Evolutionary conservation across 768 basidiomycete species (phyloP).

Genomic region (Tylopilus subfusipes): DNA sequence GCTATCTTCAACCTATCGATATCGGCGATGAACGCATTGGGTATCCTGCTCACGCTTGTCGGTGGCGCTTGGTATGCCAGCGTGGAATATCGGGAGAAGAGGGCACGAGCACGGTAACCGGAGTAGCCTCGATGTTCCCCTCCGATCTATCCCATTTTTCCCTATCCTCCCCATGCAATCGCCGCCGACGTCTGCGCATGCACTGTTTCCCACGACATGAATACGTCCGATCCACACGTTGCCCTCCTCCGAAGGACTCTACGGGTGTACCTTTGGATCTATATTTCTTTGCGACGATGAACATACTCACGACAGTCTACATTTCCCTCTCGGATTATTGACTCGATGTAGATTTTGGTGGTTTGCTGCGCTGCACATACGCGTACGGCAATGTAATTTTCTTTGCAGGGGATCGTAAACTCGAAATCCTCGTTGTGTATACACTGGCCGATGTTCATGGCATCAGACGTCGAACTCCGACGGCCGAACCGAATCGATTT

Average conservation of each 20-base stretch:
- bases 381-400: background rate
- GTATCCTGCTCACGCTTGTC: constrained; percentile 77
- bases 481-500: too few species aligned
- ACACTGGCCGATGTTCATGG: background rate
- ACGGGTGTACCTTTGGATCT: background rate
- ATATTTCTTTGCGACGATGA: background rate
- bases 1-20: constrained; percentile 80
- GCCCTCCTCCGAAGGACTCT: background rate
- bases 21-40: constrained; percentile 72
- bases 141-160: background rate
- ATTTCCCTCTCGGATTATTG: background rate
- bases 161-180: background rate
- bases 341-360: background rate
- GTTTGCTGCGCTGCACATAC: background rate
- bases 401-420: background rate
- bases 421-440: background rate
- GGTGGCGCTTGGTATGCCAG: constrained; percentile 83
- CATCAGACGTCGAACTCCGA: background rate
- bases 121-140: background rate
- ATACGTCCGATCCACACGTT: background rate
- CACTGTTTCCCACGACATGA: background rate
- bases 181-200: background rate
- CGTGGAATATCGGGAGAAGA: constrained; percentile 58
- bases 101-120: constrained; percentile 16
- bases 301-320: constrained; percentile 5